These are phyloP conservation scores for Cyberlindnera maclurae DNA, from an alignment of 805 yeast species.

Conservation along the genomic window DNA sequence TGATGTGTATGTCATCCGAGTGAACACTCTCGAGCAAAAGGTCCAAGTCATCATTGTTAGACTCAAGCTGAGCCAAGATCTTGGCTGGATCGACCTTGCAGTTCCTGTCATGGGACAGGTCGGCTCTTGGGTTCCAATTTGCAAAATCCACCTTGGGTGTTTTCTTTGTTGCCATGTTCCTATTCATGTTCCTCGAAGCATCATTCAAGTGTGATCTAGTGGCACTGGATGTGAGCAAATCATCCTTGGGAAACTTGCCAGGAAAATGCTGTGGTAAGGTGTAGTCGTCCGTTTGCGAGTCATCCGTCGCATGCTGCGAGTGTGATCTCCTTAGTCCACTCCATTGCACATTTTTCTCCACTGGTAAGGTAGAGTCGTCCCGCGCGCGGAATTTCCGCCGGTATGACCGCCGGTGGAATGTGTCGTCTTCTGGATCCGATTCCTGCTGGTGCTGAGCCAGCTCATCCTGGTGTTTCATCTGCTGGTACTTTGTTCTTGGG, in stretches of 20 bases:
- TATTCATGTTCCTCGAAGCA: constrained; percentile 16
- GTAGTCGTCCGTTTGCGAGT: constrained; percentile 9
- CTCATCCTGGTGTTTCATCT: constrained; percentile 6
- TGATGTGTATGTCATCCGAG: constrained; percentile 9
- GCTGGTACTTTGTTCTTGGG: constrained; percentile 20
- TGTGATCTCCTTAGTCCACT: constrained; percentile 15
- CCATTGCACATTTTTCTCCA: constrained; percentile 1
- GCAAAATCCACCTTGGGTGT: too few species aligned
- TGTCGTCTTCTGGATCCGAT: constrained; percentile 7
- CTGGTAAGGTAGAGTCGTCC: background rate
- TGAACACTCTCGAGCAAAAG: constrained; percentile 19
- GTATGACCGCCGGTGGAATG: constrained; percentile 12
- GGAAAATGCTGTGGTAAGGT: constrained; percentile 17
- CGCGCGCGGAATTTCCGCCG: background rate
- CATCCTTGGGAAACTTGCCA: constrained; percentile 20
- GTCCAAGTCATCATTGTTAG: constrained; percentile 22
- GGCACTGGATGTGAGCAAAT: constrained; percentile 8
- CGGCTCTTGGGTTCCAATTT: background rate
- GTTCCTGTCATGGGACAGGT: background rate
- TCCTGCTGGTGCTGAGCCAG: background rate
- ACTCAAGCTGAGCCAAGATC: constrained; percentile 20
- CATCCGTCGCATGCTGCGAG: constrained; percentile 4
- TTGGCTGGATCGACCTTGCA: background rate
- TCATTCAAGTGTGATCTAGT: constrained; percentile 9
- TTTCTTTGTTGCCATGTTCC: constrained; percentile 4